Evolutionary conservation across 495 filamentous ascomycete genomes (phyloP).

Genomic region (Aspergillus diversus): DNA sequence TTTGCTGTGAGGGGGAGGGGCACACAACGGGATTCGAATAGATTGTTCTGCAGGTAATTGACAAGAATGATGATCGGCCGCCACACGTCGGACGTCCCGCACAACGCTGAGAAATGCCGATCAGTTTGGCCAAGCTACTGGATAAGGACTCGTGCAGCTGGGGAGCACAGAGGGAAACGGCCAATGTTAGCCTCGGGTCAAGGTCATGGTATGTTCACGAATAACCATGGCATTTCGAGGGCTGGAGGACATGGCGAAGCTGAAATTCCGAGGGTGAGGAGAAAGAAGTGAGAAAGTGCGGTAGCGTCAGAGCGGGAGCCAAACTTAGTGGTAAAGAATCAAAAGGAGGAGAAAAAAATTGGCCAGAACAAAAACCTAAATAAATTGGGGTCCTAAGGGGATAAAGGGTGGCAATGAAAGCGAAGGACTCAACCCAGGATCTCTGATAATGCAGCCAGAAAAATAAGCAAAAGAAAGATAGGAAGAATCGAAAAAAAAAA

Average conservation of each 20-base stretch:
- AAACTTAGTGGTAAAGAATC: constrained; percentile 11
- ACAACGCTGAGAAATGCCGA: constrained; percentile 12
- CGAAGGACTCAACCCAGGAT: neutral
- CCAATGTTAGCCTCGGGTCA: constrained; percentile 17
- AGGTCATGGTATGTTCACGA: neutral
- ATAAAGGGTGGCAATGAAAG: constrained; percentile 11
- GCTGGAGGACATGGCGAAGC: constrained; percentile 9
- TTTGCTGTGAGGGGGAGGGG: constrained; percentile 8
- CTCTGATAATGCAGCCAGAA: neutral
- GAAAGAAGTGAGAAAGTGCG: neutral
- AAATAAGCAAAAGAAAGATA: neutral
- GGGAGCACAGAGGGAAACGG: neutral
- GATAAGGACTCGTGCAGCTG: neutral
- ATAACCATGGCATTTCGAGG: constrained; percentile 1
- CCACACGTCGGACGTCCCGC: constrained; percentile 13
- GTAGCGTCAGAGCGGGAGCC: constrained; percentile 14
- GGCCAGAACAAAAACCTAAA: neutral
- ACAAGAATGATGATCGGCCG: constrained; percentile 18
- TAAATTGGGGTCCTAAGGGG: neutral
- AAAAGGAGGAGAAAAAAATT: neutral
- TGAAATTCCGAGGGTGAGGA: neutral
- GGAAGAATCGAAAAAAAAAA: neutral
- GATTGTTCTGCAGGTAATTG: constrained; percentile 4
- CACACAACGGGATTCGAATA: neutral
- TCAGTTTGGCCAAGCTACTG: constrained; percentile 5